A percentile compares a stretch with the other conserved stretches of the same genome.
Conservation (phyloP, 371 early-diverging fungal genomes). For the Mortierella sp. region DNA sequence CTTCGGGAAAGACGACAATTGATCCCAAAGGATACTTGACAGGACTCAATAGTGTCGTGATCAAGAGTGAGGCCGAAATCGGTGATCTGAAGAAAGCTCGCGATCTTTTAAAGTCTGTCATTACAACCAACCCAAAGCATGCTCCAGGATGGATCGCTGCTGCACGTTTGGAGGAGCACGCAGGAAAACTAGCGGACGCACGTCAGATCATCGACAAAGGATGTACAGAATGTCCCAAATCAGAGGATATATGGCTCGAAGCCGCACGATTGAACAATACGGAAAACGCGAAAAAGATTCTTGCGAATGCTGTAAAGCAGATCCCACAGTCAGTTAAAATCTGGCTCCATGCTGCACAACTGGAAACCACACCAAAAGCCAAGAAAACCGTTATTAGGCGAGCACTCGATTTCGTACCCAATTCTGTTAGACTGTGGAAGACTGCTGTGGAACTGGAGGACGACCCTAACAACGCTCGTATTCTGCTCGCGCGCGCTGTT, state of each 20-base stretch:
- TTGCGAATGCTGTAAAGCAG: conserved; percentile 91
- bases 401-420: conserved; percentile 94
- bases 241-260: conserved; percentile 97
- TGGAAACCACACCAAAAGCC: conserved; percentile 83
- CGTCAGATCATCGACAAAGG: conserved; percentile 90
- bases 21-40: conserved; percentile 97
- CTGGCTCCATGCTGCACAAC: conserved; percentile 91
- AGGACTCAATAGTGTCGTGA: conserved; percentile 85
- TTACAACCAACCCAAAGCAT: conserved; percentile 92
- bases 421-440: conserved; percentile 94
- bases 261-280: conserved; percentile 88
- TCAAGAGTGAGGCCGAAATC: conserved; percentile 91
- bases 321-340: conserved; percentile 93
- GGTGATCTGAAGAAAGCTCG: conserved; percentile 96
- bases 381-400: conserved; percentile 92
- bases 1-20: conserved; percentile 85
- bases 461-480: conserved; percentile 91
- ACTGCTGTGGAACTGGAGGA: conserved; percentile 93
- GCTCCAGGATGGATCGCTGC: conserved; percentile 99
- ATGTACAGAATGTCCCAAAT: conserved; percentile 93
- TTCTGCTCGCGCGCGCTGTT: conserved; percentile 92
- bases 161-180: conserved; percentile 95
- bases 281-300: conserved; percentile 90
- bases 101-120: conserved; percentile 88
- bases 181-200: conserved; percentile 87